These are phyloP conservation scores for Aspergillus proliferans DNA, from an alignment of 2,329 filamentous ascomycete species.

Conservation along the genomic window DNA sequence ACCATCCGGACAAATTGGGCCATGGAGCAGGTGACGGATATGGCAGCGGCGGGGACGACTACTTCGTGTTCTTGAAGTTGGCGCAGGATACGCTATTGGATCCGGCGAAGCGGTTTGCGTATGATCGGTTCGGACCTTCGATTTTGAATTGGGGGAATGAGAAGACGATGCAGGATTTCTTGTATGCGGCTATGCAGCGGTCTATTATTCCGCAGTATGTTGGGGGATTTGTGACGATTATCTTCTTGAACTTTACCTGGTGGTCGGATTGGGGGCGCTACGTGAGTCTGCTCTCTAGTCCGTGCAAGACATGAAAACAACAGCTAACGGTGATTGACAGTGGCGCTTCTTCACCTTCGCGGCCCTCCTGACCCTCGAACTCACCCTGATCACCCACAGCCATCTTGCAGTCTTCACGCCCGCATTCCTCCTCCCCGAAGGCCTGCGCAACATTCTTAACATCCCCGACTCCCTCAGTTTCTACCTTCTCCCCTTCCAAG, in stretches of 20 bases:
- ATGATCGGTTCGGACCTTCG: slow-evolving; percentile 78
- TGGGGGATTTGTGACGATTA: slow-evolving; percentile 29
- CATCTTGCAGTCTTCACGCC: slow-evolving; percentile 38
- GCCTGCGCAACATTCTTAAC: slow-evolving; percentile 21
- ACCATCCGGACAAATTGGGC: slow-evolving; percentile 77
- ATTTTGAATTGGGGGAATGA: slow-evolving; percentile 54
- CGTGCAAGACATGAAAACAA: slow-evolving; percentile 19
- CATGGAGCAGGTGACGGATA: slow-evolving; percentile 22
- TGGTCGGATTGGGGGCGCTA: slow-evolving; percentile 41
- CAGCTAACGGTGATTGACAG: slow-evolving; percentile 17
- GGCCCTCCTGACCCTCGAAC: slow-evolving; percentile 51
- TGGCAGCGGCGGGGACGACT: slow-evolving; percentile 34
- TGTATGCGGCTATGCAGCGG: slow-evolving; percentile 58
- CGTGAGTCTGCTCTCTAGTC: slow-evolving; percentile 27
- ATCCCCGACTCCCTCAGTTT: slow-evolving; percentile 44
- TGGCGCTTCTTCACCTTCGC: slow-evolving; percentile 50
- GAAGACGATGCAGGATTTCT: slow-evolving; percentile 63
- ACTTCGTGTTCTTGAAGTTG: slow-evolving; percentile 77
- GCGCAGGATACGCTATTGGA: slow-evolving; percentile 79
- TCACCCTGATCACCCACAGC: slow-evolving; percentile 49
- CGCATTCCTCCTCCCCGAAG: slow-evolving; percentile 22
- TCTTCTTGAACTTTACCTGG: slow-evolving; percentile 36
- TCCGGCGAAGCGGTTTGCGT: slow-evolving; percentile 72
- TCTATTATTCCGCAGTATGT: slow-evolving; percentile 35
- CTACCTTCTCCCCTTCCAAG: slow-evolving; percentile 69